Conservation (phyloP, 257 asterid species). For the Apocynum venetum region DNA sequence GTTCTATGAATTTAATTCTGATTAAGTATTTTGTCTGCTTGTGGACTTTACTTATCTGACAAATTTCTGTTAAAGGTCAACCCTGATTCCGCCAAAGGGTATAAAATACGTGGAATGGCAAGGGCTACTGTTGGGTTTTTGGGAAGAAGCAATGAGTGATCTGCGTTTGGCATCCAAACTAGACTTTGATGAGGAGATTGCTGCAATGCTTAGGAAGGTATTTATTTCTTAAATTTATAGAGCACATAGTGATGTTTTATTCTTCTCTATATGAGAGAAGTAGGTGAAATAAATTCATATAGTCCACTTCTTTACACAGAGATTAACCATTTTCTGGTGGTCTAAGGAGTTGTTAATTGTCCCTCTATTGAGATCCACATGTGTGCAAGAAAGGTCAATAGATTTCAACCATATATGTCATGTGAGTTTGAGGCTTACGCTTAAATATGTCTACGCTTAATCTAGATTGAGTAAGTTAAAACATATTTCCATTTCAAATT, state of each 20-base stretch:
- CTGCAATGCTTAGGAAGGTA: conserved; percentile 53
- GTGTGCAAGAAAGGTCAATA: background rate
- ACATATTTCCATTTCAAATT: background rate
- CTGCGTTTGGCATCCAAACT: conserved; percentile 64
- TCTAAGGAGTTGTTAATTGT: too few relatives aligned
- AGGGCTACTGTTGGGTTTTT: conserved; percentile 74
- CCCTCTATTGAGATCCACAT: background rate
- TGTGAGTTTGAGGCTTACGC: background rate
- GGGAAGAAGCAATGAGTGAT: conserved; percentile 82
- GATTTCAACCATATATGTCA: too few relatives aligned
- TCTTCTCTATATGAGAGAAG: background rate
- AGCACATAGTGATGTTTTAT: background rate
- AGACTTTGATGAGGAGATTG: conserved; percentile 74
- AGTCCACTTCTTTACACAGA: background rate
- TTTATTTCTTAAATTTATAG: background rate
- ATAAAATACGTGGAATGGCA: conserved; percentile 77
- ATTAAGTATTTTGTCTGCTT: background rate
- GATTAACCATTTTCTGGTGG: background rate
- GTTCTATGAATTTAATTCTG: background rate
- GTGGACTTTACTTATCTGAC: conserved; percentile 10
- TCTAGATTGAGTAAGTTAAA: background rate
- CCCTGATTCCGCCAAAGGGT: conserved; percentile 81
- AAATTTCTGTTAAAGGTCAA: conserved; percentile 45
- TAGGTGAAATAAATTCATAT: background rate
- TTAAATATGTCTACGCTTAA: background rate